Percentiles rank a stretch among this genome's conserved stretches.
Conservation (phyloP, 441 rosid species). For the Syzygium malaccense region DNA sequence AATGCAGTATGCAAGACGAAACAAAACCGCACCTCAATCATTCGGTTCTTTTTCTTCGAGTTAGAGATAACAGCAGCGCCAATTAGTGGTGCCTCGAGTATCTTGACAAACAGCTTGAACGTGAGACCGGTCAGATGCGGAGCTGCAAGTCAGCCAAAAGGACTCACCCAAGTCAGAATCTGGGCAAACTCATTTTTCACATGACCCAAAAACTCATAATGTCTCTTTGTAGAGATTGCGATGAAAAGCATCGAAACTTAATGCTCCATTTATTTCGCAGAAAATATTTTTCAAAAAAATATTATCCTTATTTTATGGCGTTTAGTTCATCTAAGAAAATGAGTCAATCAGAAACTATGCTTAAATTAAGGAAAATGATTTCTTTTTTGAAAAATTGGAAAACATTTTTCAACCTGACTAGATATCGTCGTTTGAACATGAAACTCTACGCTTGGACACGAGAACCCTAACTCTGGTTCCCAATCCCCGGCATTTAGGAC, state of each 20-base stretch:
- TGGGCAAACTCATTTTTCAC: background rate
- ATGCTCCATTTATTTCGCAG: too few species aligned
- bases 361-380: too few species aligned
- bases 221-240: background rate
- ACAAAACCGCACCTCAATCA: constrained; percentile 41
- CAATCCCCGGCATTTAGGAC: too few species aligned
- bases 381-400: too few species aligned
- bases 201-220: background rate
- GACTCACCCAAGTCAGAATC: background rate
- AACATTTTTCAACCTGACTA: too few species aligned
- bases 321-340: too few species aligned
- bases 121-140: constrained; percentile 67
- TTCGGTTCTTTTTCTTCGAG: constrained; percentile 57
- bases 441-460: too few species aligned
- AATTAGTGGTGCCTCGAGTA: constrained; percentile 55
- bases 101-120: constrained; percentile 50
- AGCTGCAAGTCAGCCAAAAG: constrained; percentile 24
- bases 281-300: too few species aligned
- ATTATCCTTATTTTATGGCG: too few species aligned
- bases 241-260: background rate
- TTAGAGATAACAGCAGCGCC: constrained; percentile 43
- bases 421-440: too few species aligned
- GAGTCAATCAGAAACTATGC: too few species aligned
- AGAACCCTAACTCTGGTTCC: too few species aligned
- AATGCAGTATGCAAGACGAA: background rate